Percentiles rank a stretch among this genome's conserved stretches.
Conservation (phyloP, 2,329 filamentous ascomycete species). For the Curvularia sp. region DNA sequence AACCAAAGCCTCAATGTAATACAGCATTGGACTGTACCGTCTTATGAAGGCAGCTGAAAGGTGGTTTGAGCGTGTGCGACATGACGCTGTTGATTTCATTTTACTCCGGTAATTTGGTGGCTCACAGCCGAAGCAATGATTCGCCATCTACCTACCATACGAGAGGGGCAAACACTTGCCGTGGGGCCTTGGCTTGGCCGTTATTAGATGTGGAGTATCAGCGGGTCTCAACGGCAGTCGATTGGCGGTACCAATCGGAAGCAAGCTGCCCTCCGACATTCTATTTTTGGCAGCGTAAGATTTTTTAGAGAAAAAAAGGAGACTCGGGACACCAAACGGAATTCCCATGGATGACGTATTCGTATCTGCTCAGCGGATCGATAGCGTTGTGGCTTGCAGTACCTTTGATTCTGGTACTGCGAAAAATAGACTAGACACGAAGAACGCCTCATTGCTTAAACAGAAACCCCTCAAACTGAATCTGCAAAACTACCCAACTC, state of each 20-base stretch:
- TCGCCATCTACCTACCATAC: neutral
- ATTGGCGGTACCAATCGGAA: neutral
- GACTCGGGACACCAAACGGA: neutral
- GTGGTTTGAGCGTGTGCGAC: neutral
- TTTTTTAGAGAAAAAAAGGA: neutral
- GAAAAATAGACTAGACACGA: slow-evolving; percentile 1
- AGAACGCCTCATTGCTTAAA: neutral
- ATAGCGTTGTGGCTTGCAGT: neutral
- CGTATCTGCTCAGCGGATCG: neutral
- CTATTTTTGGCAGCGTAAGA: slow-evolving; percentile 3
- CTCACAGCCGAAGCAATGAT: neutral
- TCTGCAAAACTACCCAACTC: neutral
- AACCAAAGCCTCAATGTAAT: neutral
- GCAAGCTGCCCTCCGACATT: neutral
- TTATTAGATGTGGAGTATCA: slow-evolving; percentile 11
- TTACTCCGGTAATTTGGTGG: neutral
- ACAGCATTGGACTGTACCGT: neutral
- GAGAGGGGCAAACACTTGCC: neutral
- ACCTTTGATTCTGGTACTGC: neutral
- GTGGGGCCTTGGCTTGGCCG: neutral
- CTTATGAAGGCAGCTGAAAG: neutral
- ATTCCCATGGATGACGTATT: slow-evolving; percentile 3
- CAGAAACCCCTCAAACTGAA: neutral
- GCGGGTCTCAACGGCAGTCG: slow-evolving; percentile 9
- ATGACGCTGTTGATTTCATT: slow-evolving; percentile 3